Evolutionary conservation across 2,329 filamentous ascomycete genomes (phyloP).

Genomic region (Berkeleyomyces rouxiae): DNA sequence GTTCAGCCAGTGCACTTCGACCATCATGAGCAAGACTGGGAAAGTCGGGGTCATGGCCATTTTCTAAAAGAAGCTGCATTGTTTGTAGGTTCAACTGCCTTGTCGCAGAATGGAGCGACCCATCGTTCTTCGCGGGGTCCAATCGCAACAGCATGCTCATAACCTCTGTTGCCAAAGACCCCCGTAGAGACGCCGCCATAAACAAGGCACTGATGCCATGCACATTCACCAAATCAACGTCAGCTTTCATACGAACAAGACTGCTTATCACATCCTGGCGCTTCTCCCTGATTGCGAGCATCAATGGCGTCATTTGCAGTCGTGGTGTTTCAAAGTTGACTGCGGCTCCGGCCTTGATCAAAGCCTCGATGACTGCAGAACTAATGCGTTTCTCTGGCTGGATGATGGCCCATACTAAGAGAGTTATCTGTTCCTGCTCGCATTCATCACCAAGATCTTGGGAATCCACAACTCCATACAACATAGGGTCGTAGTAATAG

Average conservation of each 20-base stretch:
- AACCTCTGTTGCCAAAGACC: slow-evolving; percentile 35
- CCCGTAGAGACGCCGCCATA: slow-evolving; percentile 39
- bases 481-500: slow-evolving; percentile 39
- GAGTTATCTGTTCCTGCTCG: slow-evolving; percentile 37
- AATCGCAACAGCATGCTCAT: slow-evolving; percentile 38
- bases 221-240: slow-evolving; percentile 40
- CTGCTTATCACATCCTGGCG: slow-evolving; percentile 40
- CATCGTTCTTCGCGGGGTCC: slow-evolving; percentile 43
- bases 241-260: slow-evolving; percentile 40
- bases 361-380: slow-evolving; percentile 37
- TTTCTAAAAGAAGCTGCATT: slow-evolving; percentile 38
- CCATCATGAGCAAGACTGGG: slow-evolving; percentile 46
- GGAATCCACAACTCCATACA: slow-evolving; percentile 15
- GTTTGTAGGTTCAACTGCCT: slow-evolving; percentile 39
- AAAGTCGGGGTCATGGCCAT: slow-evolving; percentile 47
- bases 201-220: slow-evolving; percentile 42
- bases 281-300: slow-evolving; percentile 39
- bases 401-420: slow-evolving; percentile 43
- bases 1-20: slow-evolving; percentile 44
- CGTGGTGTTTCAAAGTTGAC: slow-evolving; percentile 31
- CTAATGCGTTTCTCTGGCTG: slow-evolving; percentile 48
- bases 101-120: slow-evolving; percentile 49
- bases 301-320: slow-evolving; percentile 36
- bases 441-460: slow-evolving; percentile 27
- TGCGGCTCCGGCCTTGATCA: slow-evolving; percentile 39